phyloP scores from a whole-genome alignment of 225 moss, liverwort and hornwort species.

The Thuidium tamariscinum region DNA sequence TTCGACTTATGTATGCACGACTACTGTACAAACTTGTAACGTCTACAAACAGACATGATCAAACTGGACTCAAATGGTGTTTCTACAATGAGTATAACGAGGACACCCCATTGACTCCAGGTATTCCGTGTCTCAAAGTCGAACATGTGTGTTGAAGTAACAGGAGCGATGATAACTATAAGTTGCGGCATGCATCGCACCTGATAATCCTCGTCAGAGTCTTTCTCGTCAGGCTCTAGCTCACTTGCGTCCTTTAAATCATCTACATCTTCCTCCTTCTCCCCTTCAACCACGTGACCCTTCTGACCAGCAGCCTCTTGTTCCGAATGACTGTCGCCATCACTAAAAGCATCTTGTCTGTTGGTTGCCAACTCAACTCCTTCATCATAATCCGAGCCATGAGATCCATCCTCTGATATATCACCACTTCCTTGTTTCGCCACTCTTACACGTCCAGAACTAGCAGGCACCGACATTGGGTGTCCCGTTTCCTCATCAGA shows the following conservation, averaged over 20 bases:
- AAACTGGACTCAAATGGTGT: neutral
- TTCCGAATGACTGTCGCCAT: slow-evolving; percentile 60
- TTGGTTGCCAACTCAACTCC: slow-evolving; percentile 55
- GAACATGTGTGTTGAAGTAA: neutral
- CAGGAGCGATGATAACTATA: neutral
- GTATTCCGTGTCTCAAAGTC: neutral
- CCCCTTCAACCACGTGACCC: slow-evolving; percentile 29
- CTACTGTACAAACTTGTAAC: neutral
- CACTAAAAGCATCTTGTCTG: slow-evolving; percentile 55
- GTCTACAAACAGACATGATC: neutral
- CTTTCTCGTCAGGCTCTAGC: slow-evolving; percentile 67
- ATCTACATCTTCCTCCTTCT: slow-evolving; percentile 42
- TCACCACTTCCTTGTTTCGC: slow-evolving; percentile 43
- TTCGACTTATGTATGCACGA: neutral
- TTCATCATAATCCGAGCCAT: slow-evolving; percentile 58
- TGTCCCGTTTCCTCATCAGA: slow-evolving; percentile 23
- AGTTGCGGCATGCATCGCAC: slow-evolving; percentile 7
- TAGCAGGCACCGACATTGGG: neutral
- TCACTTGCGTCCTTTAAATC: slow-evolving; percentile 48
- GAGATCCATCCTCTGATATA: slow-evolving; percentile 32
- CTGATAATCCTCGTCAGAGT: slow-evolving; percentile 72
- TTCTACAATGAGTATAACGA: neutral
- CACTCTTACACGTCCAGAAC: slow-evolving; percentile 19
- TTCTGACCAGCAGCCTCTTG: slow-evolving; percentile 48
- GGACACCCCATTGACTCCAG: neutral